Percentiles rank a stretch among this genome's conserved stretches.
These are phyloP conservation scores for Rhizomucor miehei DNA, from an alignment of 371 early-diverging fungal genomes.

Conservation along the genomic window DNA sequence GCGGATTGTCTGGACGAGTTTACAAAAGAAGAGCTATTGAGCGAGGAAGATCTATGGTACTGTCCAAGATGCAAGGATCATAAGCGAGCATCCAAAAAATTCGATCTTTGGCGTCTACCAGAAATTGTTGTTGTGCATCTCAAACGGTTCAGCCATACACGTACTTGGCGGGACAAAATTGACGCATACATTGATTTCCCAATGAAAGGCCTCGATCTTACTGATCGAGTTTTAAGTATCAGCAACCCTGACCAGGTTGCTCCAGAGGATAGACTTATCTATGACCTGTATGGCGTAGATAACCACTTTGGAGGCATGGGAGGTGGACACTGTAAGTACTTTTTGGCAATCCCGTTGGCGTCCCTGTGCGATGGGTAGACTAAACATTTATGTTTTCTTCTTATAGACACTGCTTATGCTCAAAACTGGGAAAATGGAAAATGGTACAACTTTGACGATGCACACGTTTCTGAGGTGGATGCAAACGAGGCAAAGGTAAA, in stretches of 20 bases:
- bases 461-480: slow-evolving; percentile 64
- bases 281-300: slow-evolving; percentile 87
- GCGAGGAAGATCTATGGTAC: slow-evolving; percentile 63
- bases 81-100: slow-evolving; percentile 51
- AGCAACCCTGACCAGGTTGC: slow-evolving; percentile 13
- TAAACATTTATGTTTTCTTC: background rate
- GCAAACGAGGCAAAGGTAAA: slow-evolving; percentile 55
- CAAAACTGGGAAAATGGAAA: slow-evolving; percentile 64
- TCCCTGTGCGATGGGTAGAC: background rate
- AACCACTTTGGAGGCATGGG: slow-evolving; percentile 93
- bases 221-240: slow-evolving; percentile 21
- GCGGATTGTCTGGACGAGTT: slow-evolving; percentile 63
- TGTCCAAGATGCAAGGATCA: slow-evolving; percentile 62
- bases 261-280: slow-evolving; percentile 46
- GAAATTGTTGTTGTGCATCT: slow-evolving; percentile 59
- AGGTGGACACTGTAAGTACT: slow-evolving; percentile 85
- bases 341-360: background rate
- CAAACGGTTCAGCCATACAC: slow-evolving; percentile 65
- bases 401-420: slow-evolving; percentile 87
- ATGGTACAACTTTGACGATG: slow-evolving; percentile 93
- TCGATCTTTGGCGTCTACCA: slow-evolving; percentile 59
- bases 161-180: slow-evolving; percentile 59
- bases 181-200: slow-evolving; percentile 65
- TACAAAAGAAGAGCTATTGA: slow-evolving; percentile 56
- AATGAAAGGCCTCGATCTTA: slow-evolving; percentile 36